Evolutionary conservation across 2,329 filamentous ascomycete species (phyloP).

Genomic region (Colletotrichum sojae): DNA sequence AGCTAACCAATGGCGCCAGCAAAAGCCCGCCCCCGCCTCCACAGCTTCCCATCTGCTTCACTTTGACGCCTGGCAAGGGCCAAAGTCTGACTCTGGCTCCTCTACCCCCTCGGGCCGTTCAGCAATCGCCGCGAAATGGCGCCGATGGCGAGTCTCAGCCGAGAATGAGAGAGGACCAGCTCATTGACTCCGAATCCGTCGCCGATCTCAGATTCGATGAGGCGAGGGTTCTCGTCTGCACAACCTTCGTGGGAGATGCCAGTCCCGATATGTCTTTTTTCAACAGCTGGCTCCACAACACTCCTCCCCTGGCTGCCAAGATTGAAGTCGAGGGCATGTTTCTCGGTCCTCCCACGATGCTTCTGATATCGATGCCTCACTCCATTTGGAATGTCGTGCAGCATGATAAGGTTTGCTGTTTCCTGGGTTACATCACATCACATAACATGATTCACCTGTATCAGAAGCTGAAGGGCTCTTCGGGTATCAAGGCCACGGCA

Average conservation of each 20-base stretch:
- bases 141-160: constrained; percentile 30
- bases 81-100: constrained; percentile 69
- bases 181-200: constrained; percentile 63
- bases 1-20: constrained; percentile 61
- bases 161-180: constrained; percentile 54
- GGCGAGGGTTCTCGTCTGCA: constrained; percentile 74
- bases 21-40: constrained; percentile 52
- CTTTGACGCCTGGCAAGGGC: constrained; percentile 67
- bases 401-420: constrained; percentile 77
- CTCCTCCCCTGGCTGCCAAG: constrained; percentile 68
- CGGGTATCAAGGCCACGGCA: constrained; percentile 60
- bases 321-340: constrained; percentile 79
- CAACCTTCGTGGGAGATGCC: constrained; percentile 76
- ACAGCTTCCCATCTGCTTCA: constrained; percentile 67
- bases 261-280: constrained; percentile 77
- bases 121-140: constrained; percentile 48
- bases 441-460: constrained; percentile 78
- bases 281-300: constrained; percentile 75
- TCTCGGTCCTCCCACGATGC: constrained; percentile 75
- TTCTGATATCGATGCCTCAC: constrained; percentile 76
- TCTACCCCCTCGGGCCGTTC: constrained; percentile 52
- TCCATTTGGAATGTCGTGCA: constrained; percentile 75
- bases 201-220: constrained; percentile 74
- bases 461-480: constrained; percentile 67
- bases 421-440: constrained; percentile 75